Evolutionary conservation across 1,284 basidiomycete genomes (phyloP).

Genomic region (Microstroma glucosiphilum): DNA sequence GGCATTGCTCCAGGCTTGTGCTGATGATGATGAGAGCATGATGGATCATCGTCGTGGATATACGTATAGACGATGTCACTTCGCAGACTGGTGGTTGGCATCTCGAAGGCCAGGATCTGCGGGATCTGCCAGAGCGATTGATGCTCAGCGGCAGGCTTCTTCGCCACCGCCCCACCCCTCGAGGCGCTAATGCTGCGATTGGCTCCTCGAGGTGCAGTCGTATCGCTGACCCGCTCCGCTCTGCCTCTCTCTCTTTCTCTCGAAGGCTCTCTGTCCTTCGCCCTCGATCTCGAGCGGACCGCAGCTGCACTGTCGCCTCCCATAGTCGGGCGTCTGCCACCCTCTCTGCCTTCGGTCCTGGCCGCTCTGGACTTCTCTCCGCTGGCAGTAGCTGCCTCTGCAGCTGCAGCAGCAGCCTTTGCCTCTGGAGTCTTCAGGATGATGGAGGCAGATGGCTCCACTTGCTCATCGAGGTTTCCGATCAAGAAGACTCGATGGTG

Average conservation of each 20-base stretch:
- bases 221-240: conserved; percentile 18
- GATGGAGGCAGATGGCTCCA: conserved; percentile 17
- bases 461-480: conserved; percentile 53
- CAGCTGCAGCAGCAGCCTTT: background rate
- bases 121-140: conserved; percentile 68
- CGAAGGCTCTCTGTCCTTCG: background rate
- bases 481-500: conserved; percentile 78
- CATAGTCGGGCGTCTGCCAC: background rate
- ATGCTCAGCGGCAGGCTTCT: conserved; percentile 38
- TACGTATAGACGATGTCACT: conserved; percentile 55
- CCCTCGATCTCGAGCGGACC: conserved; percentile 16
- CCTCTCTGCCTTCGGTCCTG: conserved; percentile 3
- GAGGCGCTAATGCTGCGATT: conserved; percentile 2
- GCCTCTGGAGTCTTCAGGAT: conserved; percentile 9
- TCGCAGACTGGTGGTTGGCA: conserved; percentile 53
- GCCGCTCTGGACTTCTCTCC: conserved; percentile 9
- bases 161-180: background rate
- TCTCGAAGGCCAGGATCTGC: conserved; percentile 65
- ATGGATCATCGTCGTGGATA: conserved; percentile 53
- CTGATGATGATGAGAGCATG: conserved; percentile 43
- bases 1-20: conserved; percentile 25
- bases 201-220: conserved; percentile 9
- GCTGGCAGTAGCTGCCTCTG: conserved; percentile 12
- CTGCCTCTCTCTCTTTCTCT: background rate
- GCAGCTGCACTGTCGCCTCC: conserved; percentile 9